Evolutionary conservation across 2,329 filamentous ascomycete genomes (phyloP).

Genomic region (Diaporthe caulivora): DNA sequence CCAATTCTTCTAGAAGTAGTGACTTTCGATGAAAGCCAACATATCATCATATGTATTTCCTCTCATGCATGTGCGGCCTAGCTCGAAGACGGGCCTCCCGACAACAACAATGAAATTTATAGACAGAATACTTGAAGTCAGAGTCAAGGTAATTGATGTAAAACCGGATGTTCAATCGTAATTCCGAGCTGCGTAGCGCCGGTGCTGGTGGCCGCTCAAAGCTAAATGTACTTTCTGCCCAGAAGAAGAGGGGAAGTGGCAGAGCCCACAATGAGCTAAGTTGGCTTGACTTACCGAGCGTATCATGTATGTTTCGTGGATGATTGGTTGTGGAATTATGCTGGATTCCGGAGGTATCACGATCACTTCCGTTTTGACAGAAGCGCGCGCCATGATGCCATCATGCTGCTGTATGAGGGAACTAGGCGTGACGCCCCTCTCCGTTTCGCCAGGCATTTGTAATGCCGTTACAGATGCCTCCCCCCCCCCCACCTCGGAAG

Average conservation of each 20-base stretch:
- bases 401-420: conserved; percentile 21
- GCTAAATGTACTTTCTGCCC: neutral
- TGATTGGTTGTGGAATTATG: neutral
- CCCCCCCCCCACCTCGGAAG: conserved; percentile 29
- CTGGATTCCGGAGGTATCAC: neutral
- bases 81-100: neutral
- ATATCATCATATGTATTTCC: neutral
- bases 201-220: neutral
- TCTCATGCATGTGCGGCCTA: neutral
- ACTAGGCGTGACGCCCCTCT: neutral
- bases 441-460: conserved; percentile 21
- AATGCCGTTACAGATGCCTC: conserved; percentile 16
- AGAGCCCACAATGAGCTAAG: neutral
- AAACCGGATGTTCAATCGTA: neutral
- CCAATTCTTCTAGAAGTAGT: neutral
- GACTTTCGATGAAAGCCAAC: neutral
- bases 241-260: too few species aligned
- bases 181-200: neutral
- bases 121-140: neutral
- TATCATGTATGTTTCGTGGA: too few species aligned
- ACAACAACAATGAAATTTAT: too few species aligned
- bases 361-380: conserved; percentile 9
- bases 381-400: conserved; percentile 30
- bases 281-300: neutral
- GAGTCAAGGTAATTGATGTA: neutral